These are phyloP conservation scores for Suillus discolor DNA, from an alignment of 768 basidiomycete species.

Conservation along the genomic window DNA sequence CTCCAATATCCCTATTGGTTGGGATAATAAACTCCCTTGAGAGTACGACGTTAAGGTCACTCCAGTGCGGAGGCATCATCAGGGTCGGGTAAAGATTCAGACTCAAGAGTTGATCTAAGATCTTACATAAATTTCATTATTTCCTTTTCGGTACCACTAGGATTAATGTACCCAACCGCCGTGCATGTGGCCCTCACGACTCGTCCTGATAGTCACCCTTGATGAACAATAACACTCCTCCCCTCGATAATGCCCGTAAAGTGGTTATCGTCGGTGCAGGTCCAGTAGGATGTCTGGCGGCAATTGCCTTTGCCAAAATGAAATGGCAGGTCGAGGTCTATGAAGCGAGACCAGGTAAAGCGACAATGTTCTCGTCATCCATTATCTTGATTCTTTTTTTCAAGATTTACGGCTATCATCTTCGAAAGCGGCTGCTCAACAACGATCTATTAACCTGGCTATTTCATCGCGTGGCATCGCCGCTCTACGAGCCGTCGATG, in stretches of 20 bases:
- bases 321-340: slow-evolving; percentile 86
- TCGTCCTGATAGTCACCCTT: slow-evolving; percentile 12
- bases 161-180: not conserved
- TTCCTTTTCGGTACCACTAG: slow-evolving; percentile 17
- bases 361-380: slow-evolving; percentile 17
- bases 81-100: slow-evolving; percentile 2
- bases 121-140: slow-evolving; percentile 13
- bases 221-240: slow-evolving; percentile 19
- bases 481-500: slow-evolving; percentile 82
- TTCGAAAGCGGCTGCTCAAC: slow-evolving; percentile 63
- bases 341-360: slow-evolving; percentile 76
- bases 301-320: slow-evolving; percentile 80
- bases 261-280: slow-evolving; percentile 85
- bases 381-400: slow-evolving; percentile 15
- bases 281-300: slow-evolving; percentile 92
- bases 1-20: slow-evolving; percentile 52
- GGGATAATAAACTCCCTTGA: slow-evolving; percentile 62
- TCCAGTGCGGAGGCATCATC: slow-evolving; percentile 14
- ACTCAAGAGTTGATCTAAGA: slow-evolving; percentile 17
- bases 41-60: slow-evolving; percentile 32
- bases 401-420: slow-evolving; percentile 76
- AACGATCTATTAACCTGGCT: slow-evolving; percentile 94
- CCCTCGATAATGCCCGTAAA: slow-evolving; percentile 33
- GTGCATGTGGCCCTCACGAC: not conserved
- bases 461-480: slow-evolving; percentile 93